Percentiles rank a stretch among this genome's conserved stretches.
phyloP scores from a whole-genome alignment of 257 asterid species.

The Solanum arcanum region DNA sequence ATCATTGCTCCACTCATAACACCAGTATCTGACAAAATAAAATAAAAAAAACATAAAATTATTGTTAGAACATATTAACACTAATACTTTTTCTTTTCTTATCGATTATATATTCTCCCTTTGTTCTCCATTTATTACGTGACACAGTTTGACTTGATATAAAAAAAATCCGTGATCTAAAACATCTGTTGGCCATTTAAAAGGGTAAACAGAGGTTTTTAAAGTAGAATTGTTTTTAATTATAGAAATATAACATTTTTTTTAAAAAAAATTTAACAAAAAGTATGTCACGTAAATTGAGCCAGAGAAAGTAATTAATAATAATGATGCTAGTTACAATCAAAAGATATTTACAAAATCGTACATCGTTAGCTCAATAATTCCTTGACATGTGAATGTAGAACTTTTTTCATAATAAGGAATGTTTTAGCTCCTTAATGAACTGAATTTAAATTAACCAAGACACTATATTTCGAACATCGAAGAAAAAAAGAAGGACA shows the following conservation, averaged over 20 bases:
- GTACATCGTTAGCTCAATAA: rapidly evolving
- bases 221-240: neutral
- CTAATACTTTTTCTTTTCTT: neutral
- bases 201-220: neutral
- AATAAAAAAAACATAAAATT: neutral
- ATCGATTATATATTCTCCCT: neutral
- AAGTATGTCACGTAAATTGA: neutral
- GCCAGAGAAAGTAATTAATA: rapidly evolving
- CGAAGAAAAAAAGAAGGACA: neutral
- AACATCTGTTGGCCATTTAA: neutral
- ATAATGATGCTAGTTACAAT: neutral
- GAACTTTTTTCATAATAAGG: neutral
- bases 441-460: neutral
- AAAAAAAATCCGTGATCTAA: no score
- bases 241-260: neutral
- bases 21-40: neutral
- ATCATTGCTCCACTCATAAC: neutral
- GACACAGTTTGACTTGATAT: neutral
- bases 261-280: neutral
- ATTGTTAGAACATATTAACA: neutral
- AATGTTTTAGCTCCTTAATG: neutral
- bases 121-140: neutral
- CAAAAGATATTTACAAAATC: neutral
- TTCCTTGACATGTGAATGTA: neutral
- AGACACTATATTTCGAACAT: neutral